Evolutionary conservation across 345 rosid genomes (phyloP).

Genomic region (Populus nigra): DNA sequence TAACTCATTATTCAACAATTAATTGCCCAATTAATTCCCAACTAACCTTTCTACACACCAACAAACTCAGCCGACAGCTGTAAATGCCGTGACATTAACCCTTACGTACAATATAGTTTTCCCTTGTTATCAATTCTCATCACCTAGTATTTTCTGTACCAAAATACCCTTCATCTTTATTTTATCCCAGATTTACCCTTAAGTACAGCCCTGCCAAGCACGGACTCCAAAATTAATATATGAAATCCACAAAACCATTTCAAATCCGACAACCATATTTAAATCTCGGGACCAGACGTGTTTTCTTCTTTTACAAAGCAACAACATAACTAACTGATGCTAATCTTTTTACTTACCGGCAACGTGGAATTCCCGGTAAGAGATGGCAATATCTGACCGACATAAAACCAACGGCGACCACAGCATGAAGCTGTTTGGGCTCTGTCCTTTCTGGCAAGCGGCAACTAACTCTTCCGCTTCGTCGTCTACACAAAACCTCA

Average conservation of each 20-base stretch:
- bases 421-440: slow-evolving; percentile 50
- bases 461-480: slow-evolving; percentile 48
- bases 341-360: neutral
- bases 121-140: slow-evolving; percentile 3
- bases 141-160: neutral
- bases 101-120: slow-evolving; percentile 7
- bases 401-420: slow-evolving; percentile 29
- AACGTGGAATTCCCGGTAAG: neutral
- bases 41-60: no score
- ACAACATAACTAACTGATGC: neutral
- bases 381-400: slow-evolving; percentile 61
- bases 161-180: neutral
- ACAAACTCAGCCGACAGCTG: slow-evolving; percentile 37
- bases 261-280: slow-evolving; percentile 32
- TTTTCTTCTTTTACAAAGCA: neutral
- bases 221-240: slow-evolving; percentile 18
- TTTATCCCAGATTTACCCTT: neutral
- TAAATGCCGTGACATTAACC: slow-evolving; percentile 19
- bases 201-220: slow-evolving; percentile 4
- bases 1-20: slow-evolving; percentile 20
- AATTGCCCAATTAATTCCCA: slow-evolving; percentile 24
- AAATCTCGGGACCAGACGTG: slow-evolving; percentile 21
- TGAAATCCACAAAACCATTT: slow-evolving; percentile 3
- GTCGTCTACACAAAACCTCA: slow-evolving; percentile 56
- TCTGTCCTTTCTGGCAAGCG: slow-evolving; percentile 81